Base-by-base conservation (phyloP, 257 asterid genomes). In the Haberlea rhodopensis region DNA sequence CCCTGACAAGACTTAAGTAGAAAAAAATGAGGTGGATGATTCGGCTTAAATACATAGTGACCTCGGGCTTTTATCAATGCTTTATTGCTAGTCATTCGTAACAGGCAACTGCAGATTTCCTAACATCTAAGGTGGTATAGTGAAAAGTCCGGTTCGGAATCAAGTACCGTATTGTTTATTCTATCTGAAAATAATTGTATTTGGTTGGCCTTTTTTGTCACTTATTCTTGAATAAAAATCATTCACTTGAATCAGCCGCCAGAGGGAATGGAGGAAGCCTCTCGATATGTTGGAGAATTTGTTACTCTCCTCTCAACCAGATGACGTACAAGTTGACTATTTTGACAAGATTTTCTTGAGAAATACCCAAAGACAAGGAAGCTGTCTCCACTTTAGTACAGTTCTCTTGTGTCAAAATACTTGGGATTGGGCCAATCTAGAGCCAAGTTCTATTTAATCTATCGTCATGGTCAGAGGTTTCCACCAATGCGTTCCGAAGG, bases 1-100 rank as follows among this genome's bases (percentile, higher is more conserved):
- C 78, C 22, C 75, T 65, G 22, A 72, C 81, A 4, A 76, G 66
- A 64, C 73, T 73, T 72, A 64, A 69, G 75, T 1, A 77, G 20
- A 2, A 73, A 68, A 37, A 77, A 58, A 34, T 32, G 26, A 9
- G 78, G 67, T 3, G 81, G 81, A 15, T 70, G 48, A 11, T 60
- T 37, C 1, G 29, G 52, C 40, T 76, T 76, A 2, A 72, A n/a
- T n/a, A n/a, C n/a, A n/a, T n/a, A n/a, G n/a, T n/a, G n/a, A n/a
- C n/a, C n/a, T n/a, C n/a, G n/a, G 37, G 66, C 22, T 37, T 25
- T 76, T 10, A 40, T n/a, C 3, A 63, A 22, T 7, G 58, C 43
- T 31, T 72, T 71, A 5, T 66, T 58, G 3, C 60, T 57, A 11
- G 29, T 21, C 26, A 60, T 68, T 32, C 56, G 57, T 13, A 76